A percentile compares a stretch with the other conserved stretches of the same genome.
Evolutionary conservation across 352 stramenopile genomes (phyloP).

Genomic region (Globisporangium emineosum): DNA sequence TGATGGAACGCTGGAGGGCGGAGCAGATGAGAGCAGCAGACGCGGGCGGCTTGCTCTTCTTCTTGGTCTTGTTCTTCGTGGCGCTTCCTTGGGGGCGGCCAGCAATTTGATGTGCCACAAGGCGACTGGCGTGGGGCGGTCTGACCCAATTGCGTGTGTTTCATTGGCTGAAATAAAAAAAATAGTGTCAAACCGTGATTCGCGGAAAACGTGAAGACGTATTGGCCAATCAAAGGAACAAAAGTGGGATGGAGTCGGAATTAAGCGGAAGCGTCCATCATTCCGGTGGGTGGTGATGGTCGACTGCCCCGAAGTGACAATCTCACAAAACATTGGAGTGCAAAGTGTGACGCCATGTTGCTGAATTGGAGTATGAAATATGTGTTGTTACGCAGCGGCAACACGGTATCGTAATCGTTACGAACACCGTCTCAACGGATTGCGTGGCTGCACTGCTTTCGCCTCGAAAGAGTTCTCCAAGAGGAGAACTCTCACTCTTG

Average conservation of each 20-base stretch:
- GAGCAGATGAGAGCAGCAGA: background rate
- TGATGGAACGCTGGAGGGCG: background rate
- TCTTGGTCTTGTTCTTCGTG: slow-evolving; percentile 1
- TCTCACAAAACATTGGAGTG: too few species aligned
- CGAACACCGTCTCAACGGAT: too few species aligned
- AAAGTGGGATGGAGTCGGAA: background rate
- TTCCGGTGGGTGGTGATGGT: too few species aligned
- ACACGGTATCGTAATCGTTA: too few species aligned
- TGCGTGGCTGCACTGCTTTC: too few species aligned
- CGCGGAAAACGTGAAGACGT: background rate
- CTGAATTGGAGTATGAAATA: too few species aligned
- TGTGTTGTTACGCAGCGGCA: too few species aligned
- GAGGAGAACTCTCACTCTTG: too few species aligned
- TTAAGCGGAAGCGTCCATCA: background rate
- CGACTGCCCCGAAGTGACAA: too few species aligned
- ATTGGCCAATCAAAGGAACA: background rate
- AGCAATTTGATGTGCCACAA: slow-evolving; percentile 1
- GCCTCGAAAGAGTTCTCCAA: too few species aligned
- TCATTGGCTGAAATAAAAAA: background rate
- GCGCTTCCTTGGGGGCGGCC: background rate
- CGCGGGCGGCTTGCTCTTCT: background rate
- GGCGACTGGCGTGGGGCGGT: background rate
- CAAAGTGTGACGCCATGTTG: too few species aligned
- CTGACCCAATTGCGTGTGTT: background rate
- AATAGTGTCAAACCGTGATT: background rate